Evolutionary conservation across 768 basidiomycete genomes (phyloP).

Genomic region (Lyophyllum semitale): DNA sequence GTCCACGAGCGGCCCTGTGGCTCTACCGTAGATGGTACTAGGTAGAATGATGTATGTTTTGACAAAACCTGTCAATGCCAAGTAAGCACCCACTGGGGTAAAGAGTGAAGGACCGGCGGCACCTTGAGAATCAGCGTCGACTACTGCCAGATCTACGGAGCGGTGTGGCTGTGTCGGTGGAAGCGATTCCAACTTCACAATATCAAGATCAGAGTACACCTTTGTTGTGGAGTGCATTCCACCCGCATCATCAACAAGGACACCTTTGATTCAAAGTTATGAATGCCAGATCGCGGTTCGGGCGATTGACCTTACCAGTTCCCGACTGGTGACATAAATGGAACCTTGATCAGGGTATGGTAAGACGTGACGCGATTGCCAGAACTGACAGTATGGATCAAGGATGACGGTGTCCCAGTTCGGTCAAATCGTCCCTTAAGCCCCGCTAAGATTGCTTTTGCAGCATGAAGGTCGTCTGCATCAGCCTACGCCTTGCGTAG

Average conservation of each 20-base stretch:
- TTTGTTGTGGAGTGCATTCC: constrained; percentile 39
- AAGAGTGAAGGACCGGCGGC: not conserved
- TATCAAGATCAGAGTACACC: constrained; percentile 53
- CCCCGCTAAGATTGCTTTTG: constrained; percentile 40
- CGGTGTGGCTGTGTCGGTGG: constrained; percentile 49
- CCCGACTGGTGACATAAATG: constrained; percentile 25
- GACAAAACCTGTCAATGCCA: constrained; percentile 16
- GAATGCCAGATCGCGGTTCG: not conserved
- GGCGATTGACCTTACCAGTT: constrained; percentile 24
- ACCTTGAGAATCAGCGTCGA: constrained; percentile 53
- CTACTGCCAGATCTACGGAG: constrained; percentile 47
- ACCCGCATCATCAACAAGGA: constrained; percentile 41
- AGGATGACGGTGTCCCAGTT: constrained; percentile 32
- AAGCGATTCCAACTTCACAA: constrained; percentile 43
- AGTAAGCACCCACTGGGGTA: not conserved
- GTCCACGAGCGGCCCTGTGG: constrained; percentile 48
- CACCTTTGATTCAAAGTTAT: constrained; percentile 24
- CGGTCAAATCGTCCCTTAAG: constrained; percentile 33
- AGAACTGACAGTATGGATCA: constrained; percentile 45
- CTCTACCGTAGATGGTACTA: constrained; percentile 54
- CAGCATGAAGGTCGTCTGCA: constrained; percentile 38
- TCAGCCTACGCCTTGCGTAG: constrained; percentile 30
- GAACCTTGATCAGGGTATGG: not conserved
- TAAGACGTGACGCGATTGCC: not conserved
- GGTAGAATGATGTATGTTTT: constrained; percentile 51